Base-by-base conservation (phyloP, 768 basidiomycete species). In the Cubamyces sp. region DNA sequence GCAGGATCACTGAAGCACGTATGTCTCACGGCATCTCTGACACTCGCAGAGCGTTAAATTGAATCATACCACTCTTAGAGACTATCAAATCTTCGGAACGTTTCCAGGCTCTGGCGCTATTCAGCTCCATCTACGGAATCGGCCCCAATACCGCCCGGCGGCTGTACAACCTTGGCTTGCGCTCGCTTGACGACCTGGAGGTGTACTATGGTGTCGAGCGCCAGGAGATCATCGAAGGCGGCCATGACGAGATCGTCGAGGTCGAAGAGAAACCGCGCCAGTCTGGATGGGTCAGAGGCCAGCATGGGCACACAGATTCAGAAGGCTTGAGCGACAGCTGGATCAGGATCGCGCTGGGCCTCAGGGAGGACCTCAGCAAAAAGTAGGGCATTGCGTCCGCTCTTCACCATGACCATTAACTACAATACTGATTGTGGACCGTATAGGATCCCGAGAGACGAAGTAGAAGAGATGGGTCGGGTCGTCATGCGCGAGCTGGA, bases 391-490 rank as follows among this genome's bases (percentile, higher is more conserved):
- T 30, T 57, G 16, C 11, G 21, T 30, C 5, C 40, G 34, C 25
- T 46, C 25, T 25, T 2, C 19, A 28, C 30, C 5, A 28, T 2
- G n/a, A 28, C 30, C 5, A 28, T 40, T 9, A 23, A 26, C 23
- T 2, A 41, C 14, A 5, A 7, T 19, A 26, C n/a, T 47, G 15
- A 28, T 43, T 1, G 9, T 43, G n/a, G n/a, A 6, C 25, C 30
- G 8, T 28, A 1, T 59, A 88, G 85, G 70, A 94, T 96, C 39
- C 79, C 91, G 0, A 78, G 92, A 7, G 77, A 74, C 0, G 93
- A 97, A 71, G 91, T 92, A 0, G 87, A 92, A 60, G 84, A 88
- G 66, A 94, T 96, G 60, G 82, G 85, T n/a, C 69, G 68, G 1
- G 76, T 84, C 11, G 83, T 96, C 5, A 84, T 86, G 82, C 71